Base-by-base conservation (phyloP, 768 basidiomycete genomes). In the Candolleomyces eurysporus region DNA sequence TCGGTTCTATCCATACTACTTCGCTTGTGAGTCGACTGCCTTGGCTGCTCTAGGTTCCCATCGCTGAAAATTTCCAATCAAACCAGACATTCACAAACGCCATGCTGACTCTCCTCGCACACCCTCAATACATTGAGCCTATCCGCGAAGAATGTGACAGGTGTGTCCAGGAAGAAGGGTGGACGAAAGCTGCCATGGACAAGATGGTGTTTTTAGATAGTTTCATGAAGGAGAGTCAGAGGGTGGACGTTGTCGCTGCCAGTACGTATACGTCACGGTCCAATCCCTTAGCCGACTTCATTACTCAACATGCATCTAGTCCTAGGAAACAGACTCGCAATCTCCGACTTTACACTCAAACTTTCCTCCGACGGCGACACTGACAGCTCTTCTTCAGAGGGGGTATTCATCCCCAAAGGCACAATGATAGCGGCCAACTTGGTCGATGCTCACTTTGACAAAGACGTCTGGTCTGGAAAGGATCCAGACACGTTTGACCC, bases 131-230 rank as follows among this genome's bases (percentile, higher is more conserved):
- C 48, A 56, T 72, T 1, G 59, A 68, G 9, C 68, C 73, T 6
- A 51, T 84, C 4, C 74, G 82, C 0, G 75, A 79, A 59, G 83
- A 84, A 65, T 71, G 82, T 4, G 78, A 79, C 30, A 55, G 62
- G 1, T 72, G 78, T 3, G 52, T 79, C 16, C 54, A 62, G 5
- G 65, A 70, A 3, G 73, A 79, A 42, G 80, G 75, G 36, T 82
- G 78, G 62, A 61, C 61, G 17, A 65, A 63, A n/a, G 48, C 11
- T 7, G 59, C 51, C 0, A 14, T 65, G 48, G 62, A 63, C 54
- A 58, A 51, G 45, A 61, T 65, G 62, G n/a, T 31, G 0, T 60
- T 58, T 45, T 30, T 63, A 5, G 64, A 65, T 31, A 61, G 64
- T 32, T 59, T 65, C 40, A 58, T 65, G 49, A 63, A 63, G 21